phyloP scores from a whole-genome alignment of 495 filamentous ascomycete genomes.

The Talaromyces adpressus region DNA sequence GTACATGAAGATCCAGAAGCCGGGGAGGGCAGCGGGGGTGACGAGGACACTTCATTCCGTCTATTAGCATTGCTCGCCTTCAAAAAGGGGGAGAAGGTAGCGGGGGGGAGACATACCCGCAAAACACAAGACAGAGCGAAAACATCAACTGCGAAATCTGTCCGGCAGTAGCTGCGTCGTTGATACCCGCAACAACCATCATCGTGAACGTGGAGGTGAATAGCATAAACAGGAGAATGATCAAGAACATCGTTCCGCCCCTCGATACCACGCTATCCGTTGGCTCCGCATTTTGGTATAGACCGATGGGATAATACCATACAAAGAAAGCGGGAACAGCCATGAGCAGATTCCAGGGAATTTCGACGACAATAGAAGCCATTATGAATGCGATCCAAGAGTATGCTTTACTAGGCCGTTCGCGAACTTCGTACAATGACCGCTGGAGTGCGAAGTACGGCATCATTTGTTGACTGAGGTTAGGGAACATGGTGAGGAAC shows the following conservation, averaged over 20 bases:
- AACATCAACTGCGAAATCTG: slow-evolving; percentile 56
- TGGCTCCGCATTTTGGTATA: slow-evolving; percentile 44
- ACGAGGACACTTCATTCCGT: slow-evolving; percentile 51
- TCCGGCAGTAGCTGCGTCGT: slow-evolving; percentile 55
- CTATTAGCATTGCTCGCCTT: not conserved
- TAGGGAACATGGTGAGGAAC: slow-evolving; percentile 74
- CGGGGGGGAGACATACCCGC: slow-evolving; percentile 17
- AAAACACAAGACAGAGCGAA: slow-evolving; percentile 56
- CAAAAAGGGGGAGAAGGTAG: not conserved
- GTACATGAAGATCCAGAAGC: slow-evolving; percentile 85
- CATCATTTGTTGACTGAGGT: slow-evolving; percentile 73
- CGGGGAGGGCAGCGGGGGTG: slow-evolving; percentile 49
- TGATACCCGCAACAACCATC: slow-evolving; percentile 58
- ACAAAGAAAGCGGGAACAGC: slow-evolving; percentile 54
- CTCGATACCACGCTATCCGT: slow-evolving; percentile 40
- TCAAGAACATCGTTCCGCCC: slow-evolving; percentile 53
- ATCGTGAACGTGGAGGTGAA: slow-evolving; percentile 58
- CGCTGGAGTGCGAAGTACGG: slow-evolving; percentile 64
- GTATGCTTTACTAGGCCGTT: slow-evolving; percentile 66
- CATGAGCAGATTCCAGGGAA: slow-evolving; percentile 66
- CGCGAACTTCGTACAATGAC: slow-evolving; percentile 64
- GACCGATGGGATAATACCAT: slow-evolving; percentile 67
- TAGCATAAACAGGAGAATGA: slow-evolving; percentile 47
- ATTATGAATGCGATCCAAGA: slow-evolving; percentile 68
- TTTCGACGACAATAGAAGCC: slow-evolving; percentile 63